These are phyloP conservation scores for Nakazawaea ernobii DNA, from an alignment of 805 yeast genomes.

Conservation along the genomic window DNA sequence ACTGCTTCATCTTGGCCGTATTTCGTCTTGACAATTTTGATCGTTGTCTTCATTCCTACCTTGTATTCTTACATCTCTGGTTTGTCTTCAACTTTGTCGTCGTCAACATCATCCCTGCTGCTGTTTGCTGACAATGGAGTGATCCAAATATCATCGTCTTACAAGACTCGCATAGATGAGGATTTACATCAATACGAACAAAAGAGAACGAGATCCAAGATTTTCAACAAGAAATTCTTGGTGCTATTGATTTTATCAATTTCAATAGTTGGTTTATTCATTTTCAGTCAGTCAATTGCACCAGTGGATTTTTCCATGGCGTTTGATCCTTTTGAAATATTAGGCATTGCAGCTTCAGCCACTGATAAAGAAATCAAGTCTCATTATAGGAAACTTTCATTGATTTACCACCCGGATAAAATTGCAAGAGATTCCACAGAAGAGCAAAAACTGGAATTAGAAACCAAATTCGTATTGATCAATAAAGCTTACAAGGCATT, in stretches of 20 bases:
- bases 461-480: slow-evolving; percentile 72
- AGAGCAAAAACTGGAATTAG: slow-evolving; percentile 52
- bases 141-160: slow-evolving; percentile 20
- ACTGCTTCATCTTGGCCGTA: slow-evolving; percentile 92
- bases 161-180: slow-evolving; percentile 28
- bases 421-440: slow-evolving; percentile 57
- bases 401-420: slow-evolving; percentile 93
- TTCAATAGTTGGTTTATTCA: slow-evolving; percentile 34
- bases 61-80: slow-evolving; percentile 28
- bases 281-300: slow-evolving; percentile 38
- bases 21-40: slow-evolving; percentile 67
- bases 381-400: slow-evolving; percentile 79
- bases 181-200: slow-evolving; percentile 24
- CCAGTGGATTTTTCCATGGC: slow-evolving; percentile 29
- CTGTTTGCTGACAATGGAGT: slow-evolving; percentile 5
- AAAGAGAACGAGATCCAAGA: slow-evolving; percentile 19
- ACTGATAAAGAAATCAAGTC: slow-evolving; percentile 73
- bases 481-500: slow-evolving; percentile 91
- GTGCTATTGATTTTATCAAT: slow-evolving; percentile 56
- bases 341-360: slow-evolving; percentile 63
- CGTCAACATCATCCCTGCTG: not conserved
- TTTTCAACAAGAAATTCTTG: slow-evolving; percentile 27
- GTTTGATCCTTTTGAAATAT: slow-evolving; percentile 89
- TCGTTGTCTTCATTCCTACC: slow-evolving; percentile 61
- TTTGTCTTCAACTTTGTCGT: slow-evolving; percentile 15